These are phyloP conservation scores for Taiwanofungus camphoratus DNA, from an alignment of 1,284 basidiomycete genomes.

Conservation along the genomic window DNA sequence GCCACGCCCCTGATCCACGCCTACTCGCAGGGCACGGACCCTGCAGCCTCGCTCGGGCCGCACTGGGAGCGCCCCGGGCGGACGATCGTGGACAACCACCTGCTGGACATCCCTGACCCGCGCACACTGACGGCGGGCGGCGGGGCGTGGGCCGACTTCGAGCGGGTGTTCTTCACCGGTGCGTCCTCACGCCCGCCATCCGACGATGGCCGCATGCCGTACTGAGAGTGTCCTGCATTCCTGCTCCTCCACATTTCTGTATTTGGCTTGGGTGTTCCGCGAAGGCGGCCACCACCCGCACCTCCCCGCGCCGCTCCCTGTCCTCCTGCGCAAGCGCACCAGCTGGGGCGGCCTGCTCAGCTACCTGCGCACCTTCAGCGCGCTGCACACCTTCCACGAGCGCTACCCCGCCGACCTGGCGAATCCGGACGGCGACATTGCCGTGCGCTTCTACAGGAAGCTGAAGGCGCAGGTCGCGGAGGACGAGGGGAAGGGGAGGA, in stretches of 20 bases:
- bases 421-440: slow-evolving; percentile 52
- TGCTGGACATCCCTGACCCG: slow-evolving; percentile 65
- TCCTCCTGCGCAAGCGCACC: slow-evolving; percentile 58
- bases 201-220: no score
- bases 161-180: slow-evolving; percentile 55
- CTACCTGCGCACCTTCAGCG: slow-evolving; percentile 71
- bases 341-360: slow-evolving; percentile 58
- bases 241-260: no score
- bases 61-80: slow-evolving; percentile 83
- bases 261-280: not conserved
- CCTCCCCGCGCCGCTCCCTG: slow-evolving; percentile 39
- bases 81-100: slow-evolving; percentile 66
- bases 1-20: slow-evolving; percentile 54
- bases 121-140: slow-evolving; percentile 27
- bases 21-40: slow-evolving; percentile 55
- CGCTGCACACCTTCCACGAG: slow-evolving; percentile 68
- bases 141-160: slow-evolving; percentile 33
- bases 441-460: slow-evolving; percentile 52
- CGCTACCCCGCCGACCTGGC: slow-evolving; percentile 53
- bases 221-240: no score
- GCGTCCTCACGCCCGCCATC: slow-evolving; percentile 12
- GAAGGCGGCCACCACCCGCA: slow-evolving; percentile 37
- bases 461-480: slow-evolving; percentile 40
- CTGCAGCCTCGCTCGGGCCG: slow-evolving; percentile 53
- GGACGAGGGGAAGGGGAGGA: slow-evolving; percentile 31